Evolutionary conservation across 495 filamentous ascomycete genomes (phyloP), one percentile per base, ranked within the genome.

Genomic region (Hypoxylon crocopeplum): DNA sequence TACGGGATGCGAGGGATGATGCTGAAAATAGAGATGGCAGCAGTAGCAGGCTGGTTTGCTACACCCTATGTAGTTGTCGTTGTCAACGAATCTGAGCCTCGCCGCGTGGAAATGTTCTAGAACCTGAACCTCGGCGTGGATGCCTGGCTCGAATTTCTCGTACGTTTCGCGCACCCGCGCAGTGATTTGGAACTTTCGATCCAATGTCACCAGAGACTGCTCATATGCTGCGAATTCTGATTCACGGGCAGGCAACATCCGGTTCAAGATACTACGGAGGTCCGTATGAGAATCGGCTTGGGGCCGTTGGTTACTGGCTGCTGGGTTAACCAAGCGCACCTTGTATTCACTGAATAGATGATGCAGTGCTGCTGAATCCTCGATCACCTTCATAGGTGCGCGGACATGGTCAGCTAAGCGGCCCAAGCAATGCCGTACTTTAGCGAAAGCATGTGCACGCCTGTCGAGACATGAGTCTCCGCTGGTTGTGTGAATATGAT

Each of bases 21-120:
- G 39, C 3, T 19, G 25, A 29, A 77, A 72, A 25, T 75, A 79
- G 8, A 65, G 46, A 1, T 39, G 4, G 44, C 75, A 77, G 7
- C 75, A 69, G 2, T 57, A 62, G 32, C 76, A 78, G 0, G 73
- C 70, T 1, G 76, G 73, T 54, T 78, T 78, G 62, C 70, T 73
- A 46, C 51, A 49, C 25, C 74, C 74, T 4, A 77, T 71, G 45
- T 75, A 77, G 4, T 37, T 22, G 3, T 67, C 72, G 16, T 70
- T 55, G 15, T 52, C 48, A 39, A 63, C 72, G 59, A 72, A 77
- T n/a, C 55, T 54, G 0, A 67, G 3, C 0, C 50, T 20, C 2
- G 36, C 50, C 8, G 55, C 49, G 8, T 22, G 44, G 36, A 44
- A 54, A 48, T 62, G 24, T n/a, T 70, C 58, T 1, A 74, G 50